Base-by-base conservation (phyloP, 805 yeast species). In the Ogataea ganodermae region DNA sequence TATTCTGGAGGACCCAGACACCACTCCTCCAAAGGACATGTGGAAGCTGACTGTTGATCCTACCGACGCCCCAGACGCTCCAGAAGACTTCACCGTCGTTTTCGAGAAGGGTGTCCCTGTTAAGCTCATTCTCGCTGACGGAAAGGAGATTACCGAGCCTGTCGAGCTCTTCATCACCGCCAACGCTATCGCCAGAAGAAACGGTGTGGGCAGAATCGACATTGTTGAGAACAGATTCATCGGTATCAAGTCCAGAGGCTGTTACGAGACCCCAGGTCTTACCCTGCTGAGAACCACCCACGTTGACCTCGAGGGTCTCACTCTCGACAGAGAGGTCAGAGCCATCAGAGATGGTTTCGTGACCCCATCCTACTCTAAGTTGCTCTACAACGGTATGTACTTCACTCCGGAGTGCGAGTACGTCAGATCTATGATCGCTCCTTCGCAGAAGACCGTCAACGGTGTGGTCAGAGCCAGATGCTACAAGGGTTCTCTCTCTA, bases 1-100 rank as follows among this genome's bases (percentile, higher is more conserved):
- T 74, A 94, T 94, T 60, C 82, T 94, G 65, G 99, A 94, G 76
- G 96, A 94, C 75, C 99, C 99, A 67, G 88, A 94, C 71, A 84
- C 92, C 61, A 94, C 99, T 44, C 99, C 99, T 56, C 99, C 99
- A 74, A 92, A 91, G 78, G 99, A 94, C 71, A 94, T 94, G 99
- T 94, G 99, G 99, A 94, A 94, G 76, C 82, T 94, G 69, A 94
- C 97, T 35, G 89, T 86, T 51, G 99, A 92, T 72, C 98, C 99
- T 62, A 67, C 75, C 33, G 97, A 92, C 66, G 98, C 99, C 48
- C 99, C 99, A 64, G 83, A 88, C 53, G 74, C 75, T 42, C 98
- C 98, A 62, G 97, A 94, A 78, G 86, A 85, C 68, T 83, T 94
- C 71, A 73, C 86, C 18, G 83, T 94, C 52, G 82, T 77, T 50